Conservation (phyloP, 78 protist genomes). For the Dictyostelium intermedium region DNA sequence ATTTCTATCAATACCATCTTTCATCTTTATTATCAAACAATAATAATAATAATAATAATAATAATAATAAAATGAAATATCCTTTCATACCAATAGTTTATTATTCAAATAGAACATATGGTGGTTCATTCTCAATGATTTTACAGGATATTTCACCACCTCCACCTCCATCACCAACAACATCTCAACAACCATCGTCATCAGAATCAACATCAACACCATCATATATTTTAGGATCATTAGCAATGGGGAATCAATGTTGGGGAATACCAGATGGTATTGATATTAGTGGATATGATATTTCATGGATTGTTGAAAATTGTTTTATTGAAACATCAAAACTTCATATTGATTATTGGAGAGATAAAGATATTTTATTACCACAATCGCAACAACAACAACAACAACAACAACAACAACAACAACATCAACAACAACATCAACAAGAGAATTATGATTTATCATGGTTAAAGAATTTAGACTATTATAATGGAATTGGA, state of each 20-base stretch:
- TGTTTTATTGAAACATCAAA: background rate
- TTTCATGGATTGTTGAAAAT: background rate
- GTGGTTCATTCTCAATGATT: background rate
- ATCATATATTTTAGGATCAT: background rate
- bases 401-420: background rate
- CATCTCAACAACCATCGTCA: too few relatives aligned
- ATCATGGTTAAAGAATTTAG: background rate
- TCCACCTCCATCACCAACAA: background rate
- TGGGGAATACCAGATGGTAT: background rate
- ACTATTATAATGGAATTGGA: background rate
- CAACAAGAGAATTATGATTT: background rate
- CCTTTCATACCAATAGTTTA: background rate
- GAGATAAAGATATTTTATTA: background rate
- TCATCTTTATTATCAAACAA: background rate
- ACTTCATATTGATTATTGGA: background rate
- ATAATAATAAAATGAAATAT: background rate
- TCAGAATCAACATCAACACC: background rate
- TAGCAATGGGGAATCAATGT: slow-evolving; percentile 26
- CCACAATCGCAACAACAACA: too few relatives aligned
- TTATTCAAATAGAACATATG: background rate
- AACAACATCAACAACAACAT: background rate
- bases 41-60: background rate
- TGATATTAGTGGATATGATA: background rate
- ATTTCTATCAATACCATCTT: background rate
- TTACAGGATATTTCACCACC: slow-evolving; percentile 8